Base-by-base conservation (phyloP, 2,329 filamentous ascomycete genomes). In the Graphiopsis chlorocephala region DNA sequence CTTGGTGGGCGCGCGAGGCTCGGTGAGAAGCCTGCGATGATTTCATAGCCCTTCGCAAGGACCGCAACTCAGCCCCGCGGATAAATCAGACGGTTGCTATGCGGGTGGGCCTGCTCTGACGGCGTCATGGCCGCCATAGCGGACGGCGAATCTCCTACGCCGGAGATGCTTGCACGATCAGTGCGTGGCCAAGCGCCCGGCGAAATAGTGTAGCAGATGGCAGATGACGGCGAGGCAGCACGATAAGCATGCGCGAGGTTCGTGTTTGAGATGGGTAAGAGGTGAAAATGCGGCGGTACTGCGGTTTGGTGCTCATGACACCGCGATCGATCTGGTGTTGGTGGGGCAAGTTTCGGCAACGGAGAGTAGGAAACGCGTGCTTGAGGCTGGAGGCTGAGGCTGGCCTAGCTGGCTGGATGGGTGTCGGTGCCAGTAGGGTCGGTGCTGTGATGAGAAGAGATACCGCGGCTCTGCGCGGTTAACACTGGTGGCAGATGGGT, bases 11-110 rank as follows among this genome's bases (percentile, higher is more conserved):
- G 35, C 35, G 35, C 35, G 35, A 42, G 35, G 48, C 48, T 52
- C 52, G 52, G 59, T 62, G 59, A 48, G 59, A 61, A n/a, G 48
- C 25, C 35, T 38, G 38, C 50, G 59, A 61, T 38, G 31, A 42
- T 42, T 42, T 42, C 35, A 42, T 42, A 42, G 35, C 35, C 35
- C 7, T 42, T 33, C 59, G 47, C 26, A 52, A 52, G 26, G 48
- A 28, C 48, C 59, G 47, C 59, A 48, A 48, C 48, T 53, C 48
- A 62, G 59, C 59, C 59, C 59, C 59, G 59, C 59, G 59, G 59
- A 62, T 62, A 62, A 62, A 62, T 53, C 47, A 61, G 55, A 62
- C 59, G 59, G 59, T 62, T 62, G 59, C 59, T 61, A 61, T 62
- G 59, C 47, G 59, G 59, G 23, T 33, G 48, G 47, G 28, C 48